Evolutionary conservation across 169 alveolate genomes (phyloP).

Genomic region (Plasmodium gallinaceum): DNA sequence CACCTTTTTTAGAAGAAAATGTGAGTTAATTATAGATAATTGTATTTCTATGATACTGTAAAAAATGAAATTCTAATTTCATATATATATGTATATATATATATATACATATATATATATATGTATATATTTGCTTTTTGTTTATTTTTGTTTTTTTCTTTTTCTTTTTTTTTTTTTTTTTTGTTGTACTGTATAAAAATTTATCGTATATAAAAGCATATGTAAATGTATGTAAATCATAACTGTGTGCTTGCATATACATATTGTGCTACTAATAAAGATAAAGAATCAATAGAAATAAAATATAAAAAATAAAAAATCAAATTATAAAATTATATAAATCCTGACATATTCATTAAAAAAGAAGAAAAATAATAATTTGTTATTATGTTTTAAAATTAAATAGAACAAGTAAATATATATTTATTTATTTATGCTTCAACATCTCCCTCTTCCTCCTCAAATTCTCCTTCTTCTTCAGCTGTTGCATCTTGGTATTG

Average conservation of each 20-base stretch:
- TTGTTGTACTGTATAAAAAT: not conserved
- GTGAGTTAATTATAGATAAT: slow-evolving; percentile 29
- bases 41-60: slow-evolving; percentile 53
- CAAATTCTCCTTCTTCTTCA: slow-evolving; percentile 93
- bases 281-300: slow-evolving; percentile 1
- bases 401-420: slow-evolving; percentile 7
- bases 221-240: not conserved
- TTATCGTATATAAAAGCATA: not conserved
- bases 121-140: no score
- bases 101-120: no score
- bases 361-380: slow-evolving; percentile 7
- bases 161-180: not conserved
- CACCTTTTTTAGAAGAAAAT: slow-evolving; percentile 13
- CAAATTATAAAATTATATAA: slow-evolving; percentile 15
- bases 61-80: not conserved
- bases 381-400: not conserved
- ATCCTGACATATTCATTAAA: slow-evolving; percentile 32
- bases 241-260: slow-evolving; percentile 16
- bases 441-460: slow-evolving; percentile 75
- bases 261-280: not conserved
- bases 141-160: not conserved
- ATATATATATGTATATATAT: no score
- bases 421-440: slow-evolving; percentile 49
- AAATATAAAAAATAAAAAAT: not conserved
- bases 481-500: slow-evolving; percentile 98